Base-by-base conservation (phyloP, 2,329 filamentous ascomycete species). In the Fusarium mangiferae region DNA sequence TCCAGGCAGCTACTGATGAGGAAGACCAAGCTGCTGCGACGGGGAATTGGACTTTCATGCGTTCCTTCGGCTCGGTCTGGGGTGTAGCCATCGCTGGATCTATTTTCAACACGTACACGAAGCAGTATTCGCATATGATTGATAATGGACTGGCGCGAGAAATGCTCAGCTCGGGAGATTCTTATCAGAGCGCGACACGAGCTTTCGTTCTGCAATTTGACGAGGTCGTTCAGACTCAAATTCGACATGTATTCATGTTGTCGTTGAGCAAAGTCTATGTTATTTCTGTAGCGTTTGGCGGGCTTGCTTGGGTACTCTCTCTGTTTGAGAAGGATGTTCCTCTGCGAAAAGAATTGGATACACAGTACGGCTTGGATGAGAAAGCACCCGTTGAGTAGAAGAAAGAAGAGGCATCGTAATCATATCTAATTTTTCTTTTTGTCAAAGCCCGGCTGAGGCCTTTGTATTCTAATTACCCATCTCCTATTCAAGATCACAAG, bases 31-130 rank as follows among this genome's bases (percentile, higher is more conserved):
- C 82, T 2, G 74, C 78, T 1, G 82, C 83, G 0, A 82, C 82
- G 2, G 80, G 80, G 0, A 83, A 82, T 26, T 86, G 82, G 78
- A 75, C 77, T 0, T 88, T 87, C 62, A 80, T 85, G 42, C 82
- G 86, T 10, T 81, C 78, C 7, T 82, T 88, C 12, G 87, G 86
- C 0, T 72, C 79, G 12, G 81, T 85, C 7, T 83, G 87, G 74
- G 85, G 86, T 8, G 82, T 87, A 3, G 81, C 85, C 0, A 82
- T 89, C 10, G 83, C 84, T 0, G 82, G 82, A 0, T 76, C 80
- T 2, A 80, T 86, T n/a, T 86, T 87, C 74, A 81, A 82, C 58
- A 76, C 77, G 1, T 77, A 75, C 17, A 73, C 68, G 11, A 70
- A 72, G n/a, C 57, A 49, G 46, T 77, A 74, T 24, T 77, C 75